Base-by-base conservation (phyloP, 1,284 basidiomycete species). In the Meira miltonrushii region DNA sequence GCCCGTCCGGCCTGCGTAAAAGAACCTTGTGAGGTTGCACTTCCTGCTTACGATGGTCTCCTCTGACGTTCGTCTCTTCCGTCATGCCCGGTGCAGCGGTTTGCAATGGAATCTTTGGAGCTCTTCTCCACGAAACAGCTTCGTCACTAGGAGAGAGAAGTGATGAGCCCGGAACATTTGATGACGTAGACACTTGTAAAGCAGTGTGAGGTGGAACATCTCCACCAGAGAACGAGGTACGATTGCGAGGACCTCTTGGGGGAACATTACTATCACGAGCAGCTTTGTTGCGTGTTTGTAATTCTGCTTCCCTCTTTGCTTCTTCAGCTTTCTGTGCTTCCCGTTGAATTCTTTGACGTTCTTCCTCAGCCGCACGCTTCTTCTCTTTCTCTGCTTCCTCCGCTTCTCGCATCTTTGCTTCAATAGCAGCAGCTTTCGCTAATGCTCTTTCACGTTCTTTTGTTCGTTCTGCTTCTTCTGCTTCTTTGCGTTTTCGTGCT, bases 401-500 rank as follows among this genome's bases (percentile, higher is more conserved):
- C 12, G 49, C 49, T 13, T 40, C n/a, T 15, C 50, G 19, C 12
- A 53, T 53, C 50, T 53, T 37, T 39, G 23, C 50, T 38, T 53
- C 50, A 65, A 53, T 53, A 1, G 69, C 72, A 8, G 66, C 58
- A 6, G 75, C 75, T 44, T 75, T 74, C 40, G 65, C 64, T 23
- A 67, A 62, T 37, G 75, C 75, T 33, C 75, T 67, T 52, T 75
- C 72, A 17, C 37, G 23, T 39, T 53, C 50, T 53, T n/a, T 28
- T 15, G 50, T 19, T 28, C 50, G 23, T 53, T 38, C 28, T 13
- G 23, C 50, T 38, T 53, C 50, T 23, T 53, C 50, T 38, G 23
- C 50, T 39, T 75, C 62, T 15, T 74, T 67, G 28, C 75, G 65
- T 58, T 65, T 70, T 12, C 75, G 64, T 5, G 75, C 75, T 13